Evolutionary conservation across 169 alveolate species (phyloP).

Genomic region (Toxoplasma gondii): DNA sequence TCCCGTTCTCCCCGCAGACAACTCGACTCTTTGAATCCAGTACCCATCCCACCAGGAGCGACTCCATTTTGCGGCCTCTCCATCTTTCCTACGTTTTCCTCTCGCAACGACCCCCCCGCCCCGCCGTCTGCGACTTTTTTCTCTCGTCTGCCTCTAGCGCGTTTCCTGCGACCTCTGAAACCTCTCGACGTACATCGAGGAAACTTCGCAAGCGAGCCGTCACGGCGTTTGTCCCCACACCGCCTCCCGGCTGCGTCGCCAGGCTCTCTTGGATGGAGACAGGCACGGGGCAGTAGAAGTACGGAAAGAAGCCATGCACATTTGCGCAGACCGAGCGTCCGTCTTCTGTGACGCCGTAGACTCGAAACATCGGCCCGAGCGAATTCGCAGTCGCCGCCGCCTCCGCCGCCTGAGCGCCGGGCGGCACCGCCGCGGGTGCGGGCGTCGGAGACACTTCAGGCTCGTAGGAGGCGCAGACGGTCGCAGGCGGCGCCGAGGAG

Average conservation of each 20-base stretch:
- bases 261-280: conserved; percentile 41
- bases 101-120: too few relatives aligned
- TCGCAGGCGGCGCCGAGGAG: background rate
- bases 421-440: conserved; percentile 3
- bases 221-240: background rate
- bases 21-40: too few relatives aligned
- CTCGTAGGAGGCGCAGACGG: background rate
- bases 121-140: background rate
- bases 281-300: conserved; percentile 62
- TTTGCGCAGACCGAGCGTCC: conserved; percentile 73
- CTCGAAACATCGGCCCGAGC: conserved; percentile 69
- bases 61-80: too few relatives aligned
- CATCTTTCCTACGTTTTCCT: too few relatives aligned
- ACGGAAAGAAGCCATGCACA: conserved; percentile 77
- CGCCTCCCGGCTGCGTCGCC: background rate
- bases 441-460: conserved; percentile 13
- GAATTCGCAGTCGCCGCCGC: conserved; percentile 55
- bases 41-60: too few relatives aligned
- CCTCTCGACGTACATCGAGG: background rate
- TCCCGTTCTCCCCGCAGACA: too few relatives aligned
- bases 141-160: background rate
- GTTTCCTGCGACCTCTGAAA: background rate
- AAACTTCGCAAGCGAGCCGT: background rate
- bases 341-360: conserved; percentile 74
- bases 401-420: conserved; percentile 36